A percentile compares a stretch with the other conserved stretches of the same genome.
Conservation (phyloP, 2,329 filamentous ascomycete genomes). For the Venturia pyrina region DNA sequence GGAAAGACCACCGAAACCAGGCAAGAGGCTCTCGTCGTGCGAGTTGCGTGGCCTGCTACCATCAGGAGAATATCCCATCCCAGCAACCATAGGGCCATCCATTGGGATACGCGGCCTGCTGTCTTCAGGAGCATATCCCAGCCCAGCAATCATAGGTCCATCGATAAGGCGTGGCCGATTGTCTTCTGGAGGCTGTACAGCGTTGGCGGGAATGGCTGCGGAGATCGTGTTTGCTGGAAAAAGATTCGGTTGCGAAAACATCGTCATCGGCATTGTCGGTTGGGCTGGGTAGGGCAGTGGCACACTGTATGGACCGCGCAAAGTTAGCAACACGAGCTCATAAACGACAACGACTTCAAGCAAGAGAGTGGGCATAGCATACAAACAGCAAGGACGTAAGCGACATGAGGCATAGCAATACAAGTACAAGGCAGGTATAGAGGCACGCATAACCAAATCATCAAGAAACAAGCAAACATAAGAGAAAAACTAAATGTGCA, state of each 20-base stretch:
- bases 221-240: neutral
- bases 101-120: neutral
- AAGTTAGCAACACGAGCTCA: neutral
- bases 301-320: neutral
- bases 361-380: neutral
- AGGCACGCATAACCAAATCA: neutral
- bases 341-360: neutral
- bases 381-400: neutral
- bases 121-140: neutral
- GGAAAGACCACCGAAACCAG: neutral
- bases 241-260: neutral
- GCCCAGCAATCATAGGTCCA: neutral
- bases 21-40: neutral
- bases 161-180: neutral
- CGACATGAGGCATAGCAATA: neutral
- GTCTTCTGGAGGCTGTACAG: neutral
- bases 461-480: slow-evolving; percentile 4
- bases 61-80: neutral
- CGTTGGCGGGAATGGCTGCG: neutral
- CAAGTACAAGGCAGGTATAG: neutral
- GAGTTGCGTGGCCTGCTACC: neutral
- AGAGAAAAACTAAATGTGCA: slow-evolving; percentile 2
- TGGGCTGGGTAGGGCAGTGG: neutral
- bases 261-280: neutral
- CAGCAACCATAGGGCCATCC: neutral